A percentile compares a stretch with the other conserved stretches of the same genome.
Conservation (phyloP, 2,329 filamentous ascomycete genomes). For the Eurotiales sp. region DNA sequence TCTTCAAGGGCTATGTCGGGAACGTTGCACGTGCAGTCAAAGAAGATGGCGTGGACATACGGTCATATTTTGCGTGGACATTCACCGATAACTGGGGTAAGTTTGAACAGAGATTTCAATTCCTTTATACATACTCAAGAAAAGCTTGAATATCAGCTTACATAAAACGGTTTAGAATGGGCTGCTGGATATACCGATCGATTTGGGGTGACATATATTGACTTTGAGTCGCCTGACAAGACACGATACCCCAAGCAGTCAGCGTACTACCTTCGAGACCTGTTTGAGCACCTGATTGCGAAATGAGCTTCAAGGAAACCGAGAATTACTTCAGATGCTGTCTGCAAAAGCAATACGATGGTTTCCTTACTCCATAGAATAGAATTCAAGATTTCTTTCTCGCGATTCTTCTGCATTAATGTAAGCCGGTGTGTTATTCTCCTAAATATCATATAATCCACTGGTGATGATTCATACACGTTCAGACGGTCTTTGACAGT, state of each 20-base stretch:
- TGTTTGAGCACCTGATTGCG: slow-evolving; percentile 63
- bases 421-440: no score
- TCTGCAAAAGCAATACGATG: no score
- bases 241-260: slow-evolving; percentile 71
- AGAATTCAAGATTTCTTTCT: no score
- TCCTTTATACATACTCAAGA: no score
- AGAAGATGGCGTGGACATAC: slow-evolving; percentile 69
- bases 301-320: not conserved
- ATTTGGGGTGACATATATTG: slow-evolving; percentile 74
- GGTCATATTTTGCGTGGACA: slow-evolving; percentile 76
- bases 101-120: slow-evolving; percentile 30
- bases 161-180: slow-evolving; percentile 68
- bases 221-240: slow-evolving; percentile 70
- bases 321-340: no score
- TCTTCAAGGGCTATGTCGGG: slow-evolving; percentile 69
- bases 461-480: no score
- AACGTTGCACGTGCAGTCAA: slow-evolving; percentile 57
- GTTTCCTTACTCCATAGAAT: no score
- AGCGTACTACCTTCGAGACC: slow-evolving; percentile 61
- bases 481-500: no score
- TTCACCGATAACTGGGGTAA: slow-evolving; percentile 61
- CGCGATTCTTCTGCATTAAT: no score
- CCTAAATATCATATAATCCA: no score
- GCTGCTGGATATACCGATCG: slow-evolving; percentile 77
- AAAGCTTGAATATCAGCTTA: no score